A percentile compares a stretch with the other conserved stretches of the same genome.
Conservation (phyloP, 2,329 filamentous ascomycete species). For the Elsinoe necatrix region DNA sequence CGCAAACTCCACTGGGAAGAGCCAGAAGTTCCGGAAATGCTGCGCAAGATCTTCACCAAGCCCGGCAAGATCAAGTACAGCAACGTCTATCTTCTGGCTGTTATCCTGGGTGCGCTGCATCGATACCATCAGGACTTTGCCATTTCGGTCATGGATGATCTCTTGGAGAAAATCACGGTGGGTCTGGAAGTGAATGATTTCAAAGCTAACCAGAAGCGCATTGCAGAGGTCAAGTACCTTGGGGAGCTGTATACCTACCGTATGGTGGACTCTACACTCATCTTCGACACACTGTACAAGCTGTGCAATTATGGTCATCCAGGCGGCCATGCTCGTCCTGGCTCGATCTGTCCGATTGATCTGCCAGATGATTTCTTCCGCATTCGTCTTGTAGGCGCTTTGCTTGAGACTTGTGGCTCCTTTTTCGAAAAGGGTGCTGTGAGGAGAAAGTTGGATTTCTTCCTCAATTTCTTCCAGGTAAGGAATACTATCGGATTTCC, state of each 20-base stretch:
- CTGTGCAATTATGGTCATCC: conserved; percentile 87
- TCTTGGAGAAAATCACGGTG: conserved; percentile 78
- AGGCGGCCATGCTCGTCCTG: conserved; percentile 70
- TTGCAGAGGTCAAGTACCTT: conserved; percentile 93
- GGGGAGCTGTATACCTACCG: conserved; percentile 97
- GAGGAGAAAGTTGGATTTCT: conserved; percentile 97
- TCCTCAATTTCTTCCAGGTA: conserved; percentile 81
- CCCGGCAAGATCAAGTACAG: conserved; percentile 96
- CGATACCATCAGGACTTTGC: conserved; percentile 89
- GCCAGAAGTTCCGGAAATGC: conserved; percentile 65
- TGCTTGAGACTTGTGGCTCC: conserved; percentile 90
- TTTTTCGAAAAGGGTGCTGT: conserved; percentile 91
- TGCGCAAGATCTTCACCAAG: conserved; percentile 90
- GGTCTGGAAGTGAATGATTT: conserved; percentile 95
- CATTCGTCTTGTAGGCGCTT: conserved; percentile 77
- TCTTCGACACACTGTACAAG: conserved; percentile 93
- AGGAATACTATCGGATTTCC: neutral
- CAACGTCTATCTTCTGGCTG: conserved; percentile 87
- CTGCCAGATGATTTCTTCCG: conserved; percentile 92
- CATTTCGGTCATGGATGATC: conserved; percentile 81
- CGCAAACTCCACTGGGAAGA: conserved; percentile 98
- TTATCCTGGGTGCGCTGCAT: conserved; percentile 79
- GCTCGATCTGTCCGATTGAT: conserved; percentile 69
- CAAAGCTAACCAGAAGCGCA: conserved; percentile 88
- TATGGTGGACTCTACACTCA: conserved; percentile 87